Percentiles rank a stretch among this genome's conserved stretches.
phyloP scores from a whole-genome alignment of 139 green algal genomes.

The Tetraselmis chui region DNA sequence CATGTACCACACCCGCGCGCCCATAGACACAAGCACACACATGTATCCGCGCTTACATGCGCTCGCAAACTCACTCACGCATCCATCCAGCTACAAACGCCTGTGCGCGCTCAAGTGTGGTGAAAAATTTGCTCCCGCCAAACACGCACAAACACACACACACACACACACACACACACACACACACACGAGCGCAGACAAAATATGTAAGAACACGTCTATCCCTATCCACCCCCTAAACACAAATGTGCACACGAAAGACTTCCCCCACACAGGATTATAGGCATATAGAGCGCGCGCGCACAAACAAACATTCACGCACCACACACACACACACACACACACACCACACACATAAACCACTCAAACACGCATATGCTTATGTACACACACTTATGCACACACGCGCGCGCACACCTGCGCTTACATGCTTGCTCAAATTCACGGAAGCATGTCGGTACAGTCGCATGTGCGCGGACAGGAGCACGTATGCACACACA shows the following conservation, averaged over 20 bases:
- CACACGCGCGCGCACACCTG: not conserved
- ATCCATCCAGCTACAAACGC: too few relatives aligned
- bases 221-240: too few relatives aligned
- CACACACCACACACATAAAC: not conserved
- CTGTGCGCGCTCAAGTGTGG: too few relatives aligned
- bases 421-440: not conserved
- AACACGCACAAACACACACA: too few relatives aligned
- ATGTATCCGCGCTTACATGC: too few relatives aligned
- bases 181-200: too few relatives aligned
- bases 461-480: not conserved
- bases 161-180: too few relatives aligned
- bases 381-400: not conserved
- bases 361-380: not conserved
- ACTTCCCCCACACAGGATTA: not conserved
- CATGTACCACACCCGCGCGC: too few relatives aligned
- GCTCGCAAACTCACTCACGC: too few relatives aligned
- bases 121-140: too few relatives aligned
- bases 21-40: too few relatives aligned
- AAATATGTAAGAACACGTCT: too few relatives aligned
- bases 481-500: not conserved
- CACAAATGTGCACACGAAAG: not conserved
- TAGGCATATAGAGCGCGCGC: not conserved
- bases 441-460: not conserved
- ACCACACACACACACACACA: not conserved
- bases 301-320: not conserved